These are phyloP conservation scores for Globisporangium emineosum DNA, from an alignment of 352 stramenopile genomes.

Conservation along the genomic window DNA sequence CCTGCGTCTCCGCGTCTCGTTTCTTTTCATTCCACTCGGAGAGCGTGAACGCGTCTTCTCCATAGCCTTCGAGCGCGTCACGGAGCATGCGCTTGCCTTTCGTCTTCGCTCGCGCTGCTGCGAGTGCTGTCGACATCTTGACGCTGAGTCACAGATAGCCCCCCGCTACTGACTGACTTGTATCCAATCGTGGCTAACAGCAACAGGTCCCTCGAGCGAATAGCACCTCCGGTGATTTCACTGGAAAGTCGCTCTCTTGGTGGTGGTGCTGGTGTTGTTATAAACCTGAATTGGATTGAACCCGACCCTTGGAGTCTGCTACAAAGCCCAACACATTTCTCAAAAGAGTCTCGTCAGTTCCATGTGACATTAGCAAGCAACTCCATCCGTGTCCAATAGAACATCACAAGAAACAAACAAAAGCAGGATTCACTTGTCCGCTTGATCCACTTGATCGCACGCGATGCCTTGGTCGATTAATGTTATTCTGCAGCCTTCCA, in stretches of 20 bases:
- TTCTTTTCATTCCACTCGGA: conserved; percentile 56
- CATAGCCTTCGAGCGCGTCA: conserved; percentile 51
- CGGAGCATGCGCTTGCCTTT: conserved; percentile 64
- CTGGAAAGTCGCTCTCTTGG: background rate
- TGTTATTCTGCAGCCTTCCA: background rate
- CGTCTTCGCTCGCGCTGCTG: conserved; percentile 60
- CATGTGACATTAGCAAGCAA: background rate
- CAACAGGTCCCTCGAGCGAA: background rate
- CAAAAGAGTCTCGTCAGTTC: background rate
- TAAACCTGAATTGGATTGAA: background rate
- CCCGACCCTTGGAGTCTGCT: background rate
- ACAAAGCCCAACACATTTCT: background rate
- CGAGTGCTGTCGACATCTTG: conserved; percentile 61
- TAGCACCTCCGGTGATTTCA: too few relatives aligned
- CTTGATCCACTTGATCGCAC: background rate
- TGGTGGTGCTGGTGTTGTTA: background rate
- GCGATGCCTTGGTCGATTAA: background rate
- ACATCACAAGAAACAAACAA: background rate
- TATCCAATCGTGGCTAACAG: background rate
- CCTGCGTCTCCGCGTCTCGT: conserved; percentile 27
- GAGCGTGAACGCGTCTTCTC: conserved; percentile 44
- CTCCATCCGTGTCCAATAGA: too few relatives aligned
- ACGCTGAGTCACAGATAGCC: background rate
- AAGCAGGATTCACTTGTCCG: background rate
- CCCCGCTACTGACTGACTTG: background rate